A percentile compares a stretch with the other conserved stretches of the same genome.
These are phyloP conservation scores for Uromyces viciae-fabae DNA, from an alignment of 1,284 basidiomycete species.

Conservation along the genomic window DNA sequence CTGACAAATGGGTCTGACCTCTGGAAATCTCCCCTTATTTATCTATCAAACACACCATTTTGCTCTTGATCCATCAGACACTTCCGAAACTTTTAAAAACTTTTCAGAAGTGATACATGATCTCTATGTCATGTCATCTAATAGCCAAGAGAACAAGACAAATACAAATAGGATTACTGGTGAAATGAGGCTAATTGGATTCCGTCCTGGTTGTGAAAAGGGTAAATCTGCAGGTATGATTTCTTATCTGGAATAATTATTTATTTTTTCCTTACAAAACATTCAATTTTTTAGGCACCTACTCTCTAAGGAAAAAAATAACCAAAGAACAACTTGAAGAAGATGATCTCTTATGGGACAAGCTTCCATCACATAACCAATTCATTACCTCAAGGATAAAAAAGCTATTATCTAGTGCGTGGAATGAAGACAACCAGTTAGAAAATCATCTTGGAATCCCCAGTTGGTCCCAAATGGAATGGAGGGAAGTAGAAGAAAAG, in stretches of 20 bases:
- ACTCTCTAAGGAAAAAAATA: not conserved
- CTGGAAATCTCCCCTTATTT: too few species aligned
- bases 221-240: not conserved
- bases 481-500: not conserved
- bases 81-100: not conserved
- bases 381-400: not conserved
- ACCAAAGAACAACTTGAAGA: not conserved
- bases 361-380: not conserved
- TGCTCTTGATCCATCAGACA: too few species aligned
- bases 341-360: not conserved
- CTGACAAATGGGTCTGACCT: too few species aligned
- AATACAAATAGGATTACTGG: not conserved
- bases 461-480: not conserved
- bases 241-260: too few species aligned
- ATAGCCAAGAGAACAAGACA: not conserved
- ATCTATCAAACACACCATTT: too few species aligned
- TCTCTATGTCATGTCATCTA: not conserved
- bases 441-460: not conserved
- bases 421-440: not conserved
- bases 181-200: not conserved
- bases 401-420: not conserved
- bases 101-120: not conserved
- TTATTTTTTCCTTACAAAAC: too few species aligned
- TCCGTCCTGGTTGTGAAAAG: not conserved
- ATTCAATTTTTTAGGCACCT: not conserved